Evolutionary conservation across 2,329 filamentous ascomycete species (phyloP).

Genomic region (Cercospora sp.): DNA sequence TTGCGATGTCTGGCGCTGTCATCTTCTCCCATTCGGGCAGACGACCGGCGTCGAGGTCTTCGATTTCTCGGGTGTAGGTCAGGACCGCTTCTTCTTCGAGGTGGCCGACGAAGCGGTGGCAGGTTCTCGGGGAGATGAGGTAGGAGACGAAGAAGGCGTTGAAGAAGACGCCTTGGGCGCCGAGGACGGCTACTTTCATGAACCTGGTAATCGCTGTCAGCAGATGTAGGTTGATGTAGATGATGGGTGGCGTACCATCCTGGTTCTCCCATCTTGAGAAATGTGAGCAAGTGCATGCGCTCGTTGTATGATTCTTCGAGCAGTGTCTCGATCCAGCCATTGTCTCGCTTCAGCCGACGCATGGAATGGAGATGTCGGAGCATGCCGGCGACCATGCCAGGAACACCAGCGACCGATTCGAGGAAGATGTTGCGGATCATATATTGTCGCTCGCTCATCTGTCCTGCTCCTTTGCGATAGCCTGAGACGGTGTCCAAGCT

Average conservation of each 20-base stretch:
- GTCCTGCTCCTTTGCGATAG: conserved; percentile 60
- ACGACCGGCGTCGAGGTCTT: conserved; percentile 81
- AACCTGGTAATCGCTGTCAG: conserved; percentile 48
- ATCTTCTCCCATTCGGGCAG: conserved; percentile 80
- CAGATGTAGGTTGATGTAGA: fast-evolving
- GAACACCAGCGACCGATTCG: conserved; percentile 90
- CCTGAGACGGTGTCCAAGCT: conserved; percentile 81
- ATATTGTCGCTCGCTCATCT: conserved; percentile 85
- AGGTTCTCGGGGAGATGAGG: conserved; percentile 80
- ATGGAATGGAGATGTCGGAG: conserved; percentile 83
- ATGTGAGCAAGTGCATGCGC: conserved; percentile 87
- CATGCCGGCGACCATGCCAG: conserved; percentile 97
- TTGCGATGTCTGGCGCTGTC: conserved; percentile 80
- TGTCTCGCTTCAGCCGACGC: conserved; percentile 83
- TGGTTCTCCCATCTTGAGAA: conserved; percentile 86
- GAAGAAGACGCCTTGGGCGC: conserved; percentile 94
- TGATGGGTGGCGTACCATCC: conserved; percentile 53
- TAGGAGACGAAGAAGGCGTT: conserved; percentile 90
- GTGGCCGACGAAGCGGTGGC: conserved; percentile 94
- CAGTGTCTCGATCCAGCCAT: conserved; percentile 74
- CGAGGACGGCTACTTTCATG: conserved; percentile 89
- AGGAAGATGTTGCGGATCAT: conserved; percentile 80
- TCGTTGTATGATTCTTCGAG: conserved; percentile 43
- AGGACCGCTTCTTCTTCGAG: conserved; percentile 96
- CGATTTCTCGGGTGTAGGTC: conserved; percentile 87